Conservation (phyloP, 139 green algal genomes). For the Chlamydomonas asymmetrica region DNA sequence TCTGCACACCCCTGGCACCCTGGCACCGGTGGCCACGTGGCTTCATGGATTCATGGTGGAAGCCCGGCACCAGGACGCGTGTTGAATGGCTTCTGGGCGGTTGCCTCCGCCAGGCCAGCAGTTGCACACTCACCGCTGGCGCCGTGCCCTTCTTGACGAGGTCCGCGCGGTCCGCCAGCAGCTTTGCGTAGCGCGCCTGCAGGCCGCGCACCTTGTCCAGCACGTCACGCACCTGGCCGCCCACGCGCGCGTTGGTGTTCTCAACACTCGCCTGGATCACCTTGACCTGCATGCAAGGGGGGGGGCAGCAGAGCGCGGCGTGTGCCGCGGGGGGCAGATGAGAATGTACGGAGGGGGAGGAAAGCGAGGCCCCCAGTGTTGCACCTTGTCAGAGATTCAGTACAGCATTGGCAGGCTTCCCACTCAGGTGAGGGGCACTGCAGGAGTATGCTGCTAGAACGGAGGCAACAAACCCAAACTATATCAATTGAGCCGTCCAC, state of each 20-base stretch:
- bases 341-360: too few species aligned
- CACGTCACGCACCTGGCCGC: slow-evolving; percentile 30
- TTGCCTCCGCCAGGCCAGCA: too few species aligned
- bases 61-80: too few species aligned
- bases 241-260: slow-evolving; percentile 8
- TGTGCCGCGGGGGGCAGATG: too few species aligned
- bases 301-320: neutral
- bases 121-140: slow-evolving; percentile 4
- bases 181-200: slow-evolving; percentile 21
- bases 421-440: neutral
- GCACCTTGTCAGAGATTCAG: too few species aligned
- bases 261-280: slow-evolving; percentile 27
- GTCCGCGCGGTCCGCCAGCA: slow-evolving; percentile 24
- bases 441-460: neutral
- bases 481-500: too few species aligned
- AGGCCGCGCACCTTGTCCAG: slow-evolving; percentile 14
- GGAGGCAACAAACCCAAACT: too few species aligned
- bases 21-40: too few species aligned
- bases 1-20: too few species aligned
- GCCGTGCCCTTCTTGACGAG: slow-evolving; percentile 24
- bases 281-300: slow-evolving; percentile 24
- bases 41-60: too few species aligned
- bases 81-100: too few species aligned
- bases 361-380: too few species aligned
- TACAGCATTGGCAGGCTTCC: neutral